A percentile compares a stretch with the other conserved stretches of the same genome.
Evolutionary conservation across 495 filamentous ascomycete genomes (phyloP).

Genomic region (Podospora sp.): DNA sequence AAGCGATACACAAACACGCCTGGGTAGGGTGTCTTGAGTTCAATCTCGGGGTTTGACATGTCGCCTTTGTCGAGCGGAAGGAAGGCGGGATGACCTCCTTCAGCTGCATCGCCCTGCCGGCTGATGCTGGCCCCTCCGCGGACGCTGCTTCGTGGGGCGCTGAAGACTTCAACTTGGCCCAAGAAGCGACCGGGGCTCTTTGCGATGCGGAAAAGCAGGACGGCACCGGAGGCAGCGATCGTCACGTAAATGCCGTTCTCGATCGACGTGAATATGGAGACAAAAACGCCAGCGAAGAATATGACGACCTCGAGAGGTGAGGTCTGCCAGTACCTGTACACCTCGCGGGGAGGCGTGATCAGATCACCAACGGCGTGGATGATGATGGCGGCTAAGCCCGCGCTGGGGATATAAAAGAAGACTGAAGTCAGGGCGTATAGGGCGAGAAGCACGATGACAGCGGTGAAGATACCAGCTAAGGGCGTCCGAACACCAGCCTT

Average conservation of each 20-base stretch:
- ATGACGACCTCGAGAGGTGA: conserved; percentile 55
- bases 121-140: conserved; percentile 16
- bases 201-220: conserved; percentile 52
- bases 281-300: conserved; percentile 55
- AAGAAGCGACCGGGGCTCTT: conserved; percentile 49
- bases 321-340: conserved; percentile 56
- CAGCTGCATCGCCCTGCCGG: not conserved
- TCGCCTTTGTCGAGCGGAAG: conserved; percentile 46
- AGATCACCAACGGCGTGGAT: conserved; percentile 58
- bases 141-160: conserved; percentile 19
- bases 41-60: conserved; percentile 46
- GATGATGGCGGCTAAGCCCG: conserved; percentile 50
- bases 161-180: conserved; percentile 34
- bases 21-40: conserved; percentile 46
- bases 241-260: conserved; percentile 58
- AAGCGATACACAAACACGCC: conserved; percentile 57
- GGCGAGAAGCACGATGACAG: conserved; percentile 54
- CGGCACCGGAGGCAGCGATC: conserved; percentile 42
- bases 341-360: conserved; percentile 49
- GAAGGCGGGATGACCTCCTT: conserved; percentile 41
- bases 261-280: conserved; percentile 54
- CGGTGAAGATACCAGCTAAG: conserved; percentile 55
- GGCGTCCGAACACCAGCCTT: conserved; percentile 56
- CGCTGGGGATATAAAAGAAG: conserved; percentile 55
- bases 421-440: conserved; percentile 55